phyloP scores from a whole-genome alignment of 805 yeast species.

The Blastobotrys peoriensis region DNA sequence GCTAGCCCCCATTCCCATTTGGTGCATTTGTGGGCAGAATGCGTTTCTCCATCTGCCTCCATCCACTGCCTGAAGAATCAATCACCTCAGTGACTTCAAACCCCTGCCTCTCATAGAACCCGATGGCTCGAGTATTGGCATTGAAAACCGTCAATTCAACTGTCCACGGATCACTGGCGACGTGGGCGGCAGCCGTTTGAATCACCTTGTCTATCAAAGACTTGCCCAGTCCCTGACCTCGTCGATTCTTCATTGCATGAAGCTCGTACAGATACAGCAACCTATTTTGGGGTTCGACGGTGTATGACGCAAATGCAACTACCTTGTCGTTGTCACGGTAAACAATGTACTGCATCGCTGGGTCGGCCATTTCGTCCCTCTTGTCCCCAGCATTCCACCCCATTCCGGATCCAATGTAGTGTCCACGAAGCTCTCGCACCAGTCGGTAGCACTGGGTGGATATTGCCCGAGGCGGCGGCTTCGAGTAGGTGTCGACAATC shows the following conservation, averaged over 20 bases:
- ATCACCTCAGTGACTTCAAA: conserved; percentile 9
- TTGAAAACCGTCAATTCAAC: conserved; percentile 23
- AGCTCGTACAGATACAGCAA: conserved; percentile 26
- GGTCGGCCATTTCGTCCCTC: conserved; percentile 21
- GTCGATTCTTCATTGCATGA: conserved; percentile 18
- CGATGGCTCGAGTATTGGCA: conserved; percentile 19
- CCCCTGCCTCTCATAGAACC: conserved; percentile 20
- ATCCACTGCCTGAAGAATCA: conserved; percentile 7
- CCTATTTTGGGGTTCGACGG: conserved; percentile 15
- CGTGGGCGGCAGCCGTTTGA: neutral
- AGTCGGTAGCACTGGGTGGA: conserved; percentile 18
- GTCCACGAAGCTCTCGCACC: conserved; percentile 18
- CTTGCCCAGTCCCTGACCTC: conserved; percentile 21
- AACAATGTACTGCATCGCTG: conserved; percentile 16
- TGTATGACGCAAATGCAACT: conserved; percentile 19
- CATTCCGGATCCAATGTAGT: conserved; percentile 22
- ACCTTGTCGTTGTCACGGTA: conserved; percentile 2
- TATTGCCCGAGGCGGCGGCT: neutral
- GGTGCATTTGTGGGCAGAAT: no score
- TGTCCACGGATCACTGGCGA: conserved; percentile 1
- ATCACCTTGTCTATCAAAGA: conserved; percentile 16
- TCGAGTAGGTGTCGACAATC: neutral
- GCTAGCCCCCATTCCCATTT: no score
- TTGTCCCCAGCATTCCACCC: conserved; percentile 24
- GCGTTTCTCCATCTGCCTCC: conserved; percentile 8